Conservation (phyloP, 129 eudicot genomes). For the Pseudognaphalium luteoalbum region DNA sequence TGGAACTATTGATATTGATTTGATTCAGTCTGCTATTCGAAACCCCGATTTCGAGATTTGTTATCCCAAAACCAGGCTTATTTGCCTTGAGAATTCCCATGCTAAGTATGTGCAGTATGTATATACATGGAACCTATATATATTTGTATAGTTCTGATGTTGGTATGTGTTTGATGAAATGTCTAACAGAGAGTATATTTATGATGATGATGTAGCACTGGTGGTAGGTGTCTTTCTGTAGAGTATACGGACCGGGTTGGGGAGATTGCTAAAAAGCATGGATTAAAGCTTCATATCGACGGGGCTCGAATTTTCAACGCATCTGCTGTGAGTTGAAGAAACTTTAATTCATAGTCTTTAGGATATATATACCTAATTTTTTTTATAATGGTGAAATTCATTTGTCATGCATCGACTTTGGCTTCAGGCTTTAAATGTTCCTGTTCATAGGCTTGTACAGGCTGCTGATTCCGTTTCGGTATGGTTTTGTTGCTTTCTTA, state of each 20-base stretch:
- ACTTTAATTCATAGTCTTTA: too few species aligned
- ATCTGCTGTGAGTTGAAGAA: slow-evolving; percentile 60
- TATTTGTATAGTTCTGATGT: not conserved
- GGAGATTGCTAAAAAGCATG: slow-evolving; percentile 78
- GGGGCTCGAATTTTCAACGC: slow-evolving; percentile 98
- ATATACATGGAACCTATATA: not conserved
- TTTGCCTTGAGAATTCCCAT: slow-evolving; percentile 92
- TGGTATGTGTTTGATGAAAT: slow-evolving; percentile 17
- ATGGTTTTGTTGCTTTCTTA: slow-evolving; percentile 11
- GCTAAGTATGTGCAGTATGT: slow-evolving; percentile 97
- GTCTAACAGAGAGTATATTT: slow-evolving; percentile 24
- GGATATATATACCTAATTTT: too few species aligned
- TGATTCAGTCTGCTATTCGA: slow-evolving; percentile 71
- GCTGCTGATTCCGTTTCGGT: slow-evolving; percentile 99
- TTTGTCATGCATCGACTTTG: not conserved
- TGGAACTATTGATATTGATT: slow-evolving; percentile 80
- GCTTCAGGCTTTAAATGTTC: slow-evolving; percentile 94
- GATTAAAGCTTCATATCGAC: slow-evolving; percentile 93
- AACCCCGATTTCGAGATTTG: slow-evolving; percentile 71
- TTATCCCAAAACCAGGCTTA: slow-evolving; percentile 80
- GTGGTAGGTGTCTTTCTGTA: slow-evolving; percentile 85
- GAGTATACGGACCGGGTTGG: slow-evolving; percentile 90
- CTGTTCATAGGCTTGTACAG: slow-evolving; percentile 87
- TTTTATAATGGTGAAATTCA: not conserved
- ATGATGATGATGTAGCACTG: slow-evolving; percentile 61